Conservation (phyloP, 2,329 filamentous ascomycete species). For the Diaporthe longicolla region DNA sequence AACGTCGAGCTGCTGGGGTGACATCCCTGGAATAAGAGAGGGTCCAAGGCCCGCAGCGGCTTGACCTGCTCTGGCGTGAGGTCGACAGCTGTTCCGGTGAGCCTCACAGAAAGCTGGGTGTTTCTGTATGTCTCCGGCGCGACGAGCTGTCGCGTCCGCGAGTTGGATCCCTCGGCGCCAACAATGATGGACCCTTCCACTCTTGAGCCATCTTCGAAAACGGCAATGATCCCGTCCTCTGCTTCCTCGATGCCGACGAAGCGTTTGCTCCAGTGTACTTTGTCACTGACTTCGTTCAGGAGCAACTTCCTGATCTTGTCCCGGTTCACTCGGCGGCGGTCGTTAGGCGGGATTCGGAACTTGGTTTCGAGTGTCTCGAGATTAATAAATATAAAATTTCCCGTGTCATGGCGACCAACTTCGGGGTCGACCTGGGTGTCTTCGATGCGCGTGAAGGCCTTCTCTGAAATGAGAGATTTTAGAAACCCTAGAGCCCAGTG, state of each 20-base stretch:
- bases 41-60: constrained; percentile 63
- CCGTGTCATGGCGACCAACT: constrained; percentile 15
- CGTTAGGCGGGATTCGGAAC: constrained; percentile 21
- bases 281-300: constrained; percentile 46
- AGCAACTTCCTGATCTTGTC: constrained; percentile 53
- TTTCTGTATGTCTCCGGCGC: constrained; percentile 51
- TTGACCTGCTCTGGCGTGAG: constrained; percentile 55
- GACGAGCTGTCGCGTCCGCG: constrained; percentile 54
- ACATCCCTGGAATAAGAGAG: constrained; percentile 67
- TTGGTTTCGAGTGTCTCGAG: constrained; percentile 10
- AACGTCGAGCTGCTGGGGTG: constrained; percentile 65
- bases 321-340: constrained; percentile 52
- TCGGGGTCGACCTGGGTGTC: constrained; percentile 20
- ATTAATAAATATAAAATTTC: constrained; percentile 30
- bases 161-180: constrained; percentile 58
- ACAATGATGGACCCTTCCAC: constrained; percentile 54
- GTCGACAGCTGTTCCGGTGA: constrained; percentile 55
- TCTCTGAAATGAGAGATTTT: constrained; percentile 13
- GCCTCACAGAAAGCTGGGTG: constrained; percentile 53
- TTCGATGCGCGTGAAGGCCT: constrained; percentile 5
- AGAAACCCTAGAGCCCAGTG: constrained; percentile 65
- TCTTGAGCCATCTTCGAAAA: constrained; percentile 52
- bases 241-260: constrained; percentile 48
- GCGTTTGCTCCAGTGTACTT: constrained; percentile 52
- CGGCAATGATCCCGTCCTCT: constrained; percentile 47